phyloP scores from a whole-genome alignment of 2,329 filamentous ascomycete genomes.

The Dactylellina parvicollis region DNA sequence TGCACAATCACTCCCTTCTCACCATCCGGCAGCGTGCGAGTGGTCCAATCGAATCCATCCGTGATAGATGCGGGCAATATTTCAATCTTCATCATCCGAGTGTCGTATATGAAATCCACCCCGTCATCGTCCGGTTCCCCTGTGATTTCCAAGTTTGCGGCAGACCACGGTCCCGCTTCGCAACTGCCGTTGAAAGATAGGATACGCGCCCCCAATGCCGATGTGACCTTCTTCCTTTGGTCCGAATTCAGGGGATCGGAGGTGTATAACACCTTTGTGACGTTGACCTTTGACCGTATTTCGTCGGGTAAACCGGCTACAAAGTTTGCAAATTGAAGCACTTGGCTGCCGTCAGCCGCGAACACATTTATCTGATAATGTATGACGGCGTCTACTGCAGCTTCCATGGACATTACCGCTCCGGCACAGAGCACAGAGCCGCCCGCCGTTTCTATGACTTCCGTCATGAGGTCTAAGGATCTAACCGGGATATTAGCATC shows the following conservation, averaged over 20 bases:
- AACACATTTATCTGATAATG: conserved; percentile 62
- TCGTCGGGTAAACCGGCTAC: conserved; percentile 59
- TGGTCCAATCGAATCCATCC: background rate
- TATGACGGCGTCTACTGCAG: conserved; percentile 58
- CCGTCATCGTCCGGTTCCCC: conserved; percentile 49
- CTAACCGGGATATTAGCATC: background rate
- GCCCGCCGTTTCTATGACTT: conserved; percentile 63
- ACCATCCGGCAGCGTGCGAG: conserved; percentile 58
- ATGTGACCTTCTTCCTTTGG: conserved; percentile 59
- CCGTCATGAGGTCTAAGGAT: conserved; percentile 62
- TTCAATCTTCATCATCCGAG: conserved; percentile 61
- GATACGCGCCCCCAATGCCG: conserved; percentile 56
- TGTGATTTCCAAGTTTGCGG: conserved; percentile 59
- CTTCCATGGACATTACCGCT: conserved; percentile 53
- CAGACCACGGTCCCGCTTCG: conserved; percentile 63
- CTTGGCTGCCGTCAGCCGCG: conserved; percentile 61
- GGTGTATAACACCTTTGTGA: conserved; percentile 64
- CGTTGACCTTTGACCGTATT: conserved; percentile 55
- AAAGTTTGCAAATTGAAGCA: conserved; percentile 61
- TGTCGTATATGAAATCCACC: conserved; percentile 62
- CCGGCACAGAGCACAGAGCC: conserved; percentile 61
- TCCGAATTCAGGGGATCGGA: conserved; percentile 61
- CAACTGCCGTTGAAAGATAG: conserved; percentile 63
- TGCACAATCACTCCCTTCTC: conserved; percentile 62
- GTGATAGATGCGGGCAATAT: conserved; percentile 58